A percentile compares a stretch with the other conserved stretches of the same genome.
phyloP scores from a whole-genome alignment of 768 basidiomycete species.

The Pholiota microspora region DNA sequence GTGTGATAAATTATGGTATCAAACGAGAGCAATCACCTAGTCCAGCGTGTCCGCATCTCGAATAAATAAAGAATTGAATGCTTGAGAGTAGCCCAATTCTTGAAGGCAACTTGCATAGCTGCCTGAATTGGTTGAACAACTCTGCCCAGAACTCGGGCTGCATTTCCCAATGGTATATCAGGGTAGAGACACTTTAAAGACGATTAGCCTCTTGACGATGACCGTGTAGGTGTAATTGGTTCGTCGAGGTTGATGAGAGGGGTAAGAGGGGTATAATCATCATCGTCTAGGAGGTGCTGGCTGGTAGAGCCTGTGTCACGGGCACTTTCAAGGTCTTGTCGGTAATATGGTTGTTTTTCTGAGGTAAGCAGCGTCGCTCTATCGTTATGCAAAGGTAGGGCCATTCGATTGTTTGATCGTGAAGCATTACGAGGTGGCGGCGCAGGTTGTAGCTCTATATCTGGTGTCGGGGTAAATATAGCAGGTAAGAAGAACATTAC shows the following conservation, averaged over 20 bases:
- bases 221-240: constrained; percentile 21
- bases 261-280: constrained; percentile 15
- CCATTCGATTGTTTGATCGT: constrained; percentile 22
- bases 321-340: constrained; percentile 18
- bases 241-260: constrained; percentile 4
- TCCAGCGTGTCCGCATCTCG: neutral
- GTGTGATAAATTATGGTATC: constrained; percentile 4
- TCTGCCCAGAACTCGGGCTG: no score
- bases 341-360: constrained; percentile 40
- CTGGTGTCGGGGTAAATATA: constrained; percentile 58
- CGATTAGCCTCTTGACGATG: constrained; percentile 13
- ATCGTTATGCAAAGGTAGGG: constrained; percentile 21
- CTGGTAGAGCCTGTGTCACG: constrained; percentile 11
- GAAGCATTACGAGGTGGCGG: constrained; percentile 21
- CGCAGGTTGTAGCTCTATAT: constrained; percentile 41
- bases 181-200: neutral
- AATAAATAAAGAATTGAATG: neutral
- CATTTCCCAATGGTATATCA: neutral
- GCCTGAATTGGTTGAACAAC: no score
- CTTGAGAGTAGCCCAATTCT: neutral
- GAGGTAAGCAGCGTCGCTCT: constrained; percentile 29
- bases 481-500: constrained; percentile 83
- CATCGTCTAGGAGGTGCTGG: constrained; percentile 8
- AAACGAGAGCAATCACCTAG: neutral
- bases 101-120: neutral